A percentile compares a stretch with the other conserved stretches of the same genome.
phyloP scores from a whole-genome alignment of 257 asterid genomes.

The Lycium ferocissimum region DNA sequence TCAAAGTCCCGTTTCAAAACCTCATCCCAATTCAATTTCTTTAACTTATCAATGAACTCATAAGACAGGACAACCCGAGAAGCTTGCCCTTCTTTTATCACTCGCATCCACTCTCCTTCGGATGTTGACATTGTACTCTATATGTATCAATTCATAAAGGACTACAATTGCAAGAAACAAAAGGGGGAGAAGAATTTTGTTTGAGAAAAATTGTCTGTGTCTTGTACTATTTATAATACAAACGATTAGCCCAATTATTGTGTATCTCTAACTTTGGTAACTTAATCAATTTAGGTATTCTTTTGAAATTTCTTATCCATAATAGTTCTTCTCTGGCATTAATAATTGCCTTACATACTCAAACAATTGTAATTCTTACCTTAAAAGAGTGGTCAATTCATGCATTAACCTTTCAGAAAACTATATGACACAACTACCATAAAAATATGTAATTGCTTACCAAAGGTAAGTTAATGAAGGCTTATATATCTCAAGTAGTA shows the following conservation, averaged over 20 bases:
- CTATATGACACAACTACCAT: background rate
- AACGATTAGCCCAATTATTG: background rate
- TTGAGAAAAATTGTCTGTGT: background rate
- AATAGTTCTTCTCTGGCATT: background rate
- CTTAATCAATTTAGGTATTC: background rate
- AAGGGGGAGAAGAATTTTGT: background rate
- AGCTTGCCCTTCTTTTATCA: constrained; percentile 20
- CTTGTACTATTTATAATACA: background rate
- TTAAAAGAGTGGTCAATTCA: background rate
- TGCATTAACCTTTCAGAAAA: background rate
- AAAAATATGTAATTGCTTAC: background rate
- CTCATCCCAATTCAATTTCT: constrained; percentile 28
- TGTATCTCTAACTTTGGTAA: background rate
- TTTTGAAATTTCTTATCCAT: background rate
- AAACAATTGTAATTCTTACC: background rate
- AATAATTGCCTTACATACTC: background rate
- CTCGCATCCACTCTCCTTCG: constrained; percentile 25
- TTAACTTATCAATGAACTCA: constrained; percentile 40
- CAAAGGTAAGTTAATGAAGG: background rate
- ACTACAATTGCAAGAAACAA: background rate
- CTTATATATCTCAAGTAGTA: background rate
- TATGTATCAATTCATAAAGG: background rate
- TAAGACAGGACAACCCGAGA: constrained; percentile 32
- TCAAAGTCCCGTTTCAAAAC: background rate
- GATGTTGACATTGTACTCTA: background rate